Base-by-base conservation (phyloP, 2,329 filamentous ascomycete genomes). In the Byssothecium circinans region DNA sequence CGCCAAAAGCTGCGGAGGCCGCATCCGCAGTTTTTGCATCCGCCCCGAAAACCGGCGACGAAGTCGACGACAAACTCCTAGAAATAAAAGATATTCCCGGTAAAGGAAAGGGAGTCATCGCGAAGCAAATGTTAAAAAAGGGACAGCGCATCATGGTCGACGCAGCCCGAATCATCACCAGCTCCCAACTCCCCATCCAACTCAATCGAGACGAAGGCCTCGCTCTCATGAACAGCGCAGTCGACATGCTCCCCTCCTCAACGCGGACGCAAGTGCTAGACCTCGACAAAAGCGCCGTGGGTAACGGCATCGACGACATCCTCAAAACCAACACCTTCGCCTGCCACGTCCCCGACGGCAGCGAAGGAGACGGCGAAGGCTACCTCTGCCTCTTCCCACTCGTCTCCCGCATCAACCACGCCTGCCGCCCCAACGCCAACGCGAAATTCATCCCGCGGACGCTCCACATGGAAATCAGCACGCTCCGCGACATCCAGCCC, bases 311-410 rank as follows among this genome's bases (percentile, higher is more conserved):
- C 11, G 57, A 60, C 33, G 50, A 57, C 30, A 49, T 60, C 15
- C 47, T 63, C 45, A 57, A 63, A 40, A 63, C 58, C 12, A 63
- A 61, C 35, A 47, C 58, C 1, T 63, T 63, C 43, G 54, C 55
- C 3, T 63, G 60, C 18, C 53, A 52, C 14, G 36, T 60, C n/a
- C 30, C 53, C 10, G 60, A 63, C 27, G 60, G 52, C n/a, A 33
- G 53, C 15, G 60, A 61, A 23, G 58, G 53, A n/a, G 45, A 44
- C 6, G 29, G 29, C 11, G 57, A 60, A 17, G 57, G 49, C 4
- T 63, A 63, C 40, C 53, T 63, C 41, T 61, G 60, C 43, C 49
- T 63, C 7, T 63, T 61, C 35, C 57, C 60, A 2, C 47, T 46
- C 11, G 56, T 63, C 2, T 49, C 57, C 33, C 48, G 60, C 2